Conservation (phyloP, 306 rosid species). For the Lathyrus tuberosus region DNA sequence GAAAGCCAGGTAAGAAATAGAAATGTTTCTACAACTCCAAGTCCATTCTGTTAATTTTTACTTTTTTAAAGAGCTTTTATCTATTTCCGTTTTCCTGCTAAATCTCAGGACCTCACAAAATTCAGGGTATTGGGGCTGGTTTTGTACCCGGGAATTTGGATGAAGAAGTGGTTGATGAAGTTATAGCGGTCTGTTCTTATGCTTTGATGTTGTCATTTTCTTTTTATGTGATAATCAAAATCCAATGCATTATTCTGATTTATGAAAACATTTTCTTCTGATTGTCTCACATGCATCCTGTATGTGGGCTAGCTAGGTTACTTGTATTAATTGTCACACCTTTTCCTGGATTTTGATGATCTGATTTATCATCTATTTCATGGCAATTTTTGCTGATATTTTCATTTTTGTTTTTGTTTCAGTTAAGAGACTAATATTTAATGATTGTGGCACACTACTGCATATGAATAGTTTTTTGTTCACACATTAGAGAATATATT, state of each 20-base stretch:
- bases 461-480: too few relatives aligned
- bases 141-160: conserved; percentile 93
- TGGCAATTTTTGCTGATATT: neutral
- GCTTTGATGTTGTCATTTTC: conserved; percentile 18
- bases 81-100: conserved; percentile 26
- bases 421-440: too few relatives aligned
- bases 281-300: conserved; percentile 28
- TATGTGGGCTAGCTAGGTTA: neutral
- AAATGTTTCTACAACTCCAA: conserved; percentile 37
- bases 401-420: neutral
- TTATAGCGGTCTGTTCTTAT: conserved; percentile 63
- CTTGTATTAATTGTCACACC: neutral
- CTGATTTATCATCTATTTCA: conserved; percentile 22
- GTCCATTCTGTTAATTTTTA: conserved; percentile 12
- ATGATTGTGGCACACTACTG: too few relatives aligned
- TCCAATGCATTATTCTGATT: neutral
- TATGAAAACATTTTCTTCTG: conserved; percentile 20
- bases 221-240: neutral
- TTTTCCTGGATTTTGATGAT: conserved; percentile 20
- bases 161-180: conserved; percentile 84
- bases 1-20: conserved; percentile 84
- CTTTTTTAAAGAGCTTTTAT: conserved; percentile 17
- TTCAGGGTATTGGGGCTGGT: conserved; percentile 99
- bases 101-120: conserved; percentile 94
- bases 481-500: conserved; percentile 27